A percentile compares a stretch with the other conserved stretches of the same genome.
These are phyloP conservation scores for Pseudogymnoascus sp. DNA, from an alignment of 2,329 filamentous ascomycete genomes.

Conservation along the genomic window DNA sequence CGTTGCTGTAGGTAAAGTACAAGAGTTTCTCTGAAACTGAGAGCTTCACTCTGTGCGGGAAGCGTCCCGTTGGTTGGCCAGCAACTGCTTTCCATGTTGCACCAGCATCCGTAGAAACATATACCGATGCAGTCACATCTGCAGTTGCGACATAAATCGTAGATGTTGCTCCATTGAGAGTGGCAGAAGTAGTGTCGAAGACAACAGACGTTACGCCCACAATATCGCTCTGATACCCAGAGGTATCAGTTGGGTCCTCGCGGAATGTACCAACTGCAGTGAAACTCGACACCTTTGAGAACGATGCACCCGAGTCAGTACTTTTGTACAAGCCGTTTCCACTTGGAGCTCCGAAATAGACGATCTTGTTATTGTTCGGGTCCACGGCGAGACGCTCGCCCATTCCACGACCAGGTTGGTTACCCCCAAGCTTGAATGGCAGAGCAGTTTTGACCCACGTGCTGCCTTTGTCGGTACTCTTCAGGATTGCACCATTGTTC, in stretches of 20 bases:
- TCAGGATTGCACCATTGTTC: constrained; percentile 45
- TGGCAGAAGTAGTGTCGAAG: constrained; percentile 45
- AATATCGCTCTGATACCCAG: constrained; percentile 39
- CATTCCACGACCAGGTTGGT: constrained; percentile 53
- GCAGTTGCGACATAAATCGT: constrained; percentile 50
- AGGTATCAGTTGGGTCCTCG: constrained; percentile 37
- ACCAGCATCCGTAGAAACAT: constrained; percentile 46
- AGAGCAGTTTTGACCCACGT: constrained; percentile 44
- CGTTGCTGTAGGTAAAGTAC: constrained; percentile 48
- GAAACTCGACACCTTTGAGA: constrained; percentile 44
- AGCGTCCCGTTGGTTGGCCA: constrained; percentile 42
- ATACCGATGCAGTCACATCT: constrained; percentile 47
- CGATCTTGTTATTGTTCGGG: constrained; percentile 46
- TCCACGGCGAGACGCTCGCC: constrained; percentile 52
- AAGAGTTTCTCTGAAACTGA: constrained; percentile 44
- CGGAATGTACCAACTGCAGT: constrained; percentile 43
- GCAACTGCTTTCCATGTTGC: constrained; percentile 43
- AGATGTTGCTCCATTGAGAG: constrained; percentile 40
- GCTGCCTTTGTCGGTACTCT: constrained; percentile 44
- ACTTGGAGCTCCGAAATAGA: constrained; percentile 51
- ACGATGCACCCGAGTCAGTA: constrained; percentile 46
- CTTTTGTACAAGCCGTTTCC: constrained; percentile 53
- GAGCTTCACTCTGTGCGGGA: constrained; percentile 47
- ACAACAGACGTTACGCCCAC: constrained; percentile 46
- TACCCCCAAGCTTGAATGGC: constrained; percentile 53